phyloP scores from a whole-genome alignment of 768 basidiomycete genomes.

The Nidularia pulvinata region DNA sequence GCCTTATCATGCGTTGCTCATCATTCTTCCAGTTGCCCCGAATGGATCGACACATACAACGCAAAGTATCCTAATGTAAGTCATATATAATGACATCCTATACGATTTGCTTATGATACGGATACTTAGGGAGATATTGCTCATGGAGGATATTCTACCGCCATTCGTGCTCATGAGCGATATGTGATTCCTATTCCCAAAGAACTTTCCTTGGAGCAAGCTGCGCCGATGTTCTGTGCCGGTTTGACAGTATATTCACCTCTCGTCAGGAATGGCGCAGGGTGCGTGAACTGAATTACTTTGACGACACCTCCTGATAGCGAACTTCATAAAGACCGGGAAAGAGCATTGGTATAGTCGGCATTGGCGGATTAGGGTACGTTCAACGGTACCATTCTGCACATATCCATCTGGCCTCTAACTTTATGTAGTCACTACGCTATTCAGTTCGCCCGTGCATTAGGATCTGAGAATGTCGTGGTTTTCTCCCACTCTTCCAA shows the following conservation, averaged over 20 bases:
- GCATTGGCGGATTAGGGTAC: slow-evolving; percentile 60
- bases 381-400: not conserved
- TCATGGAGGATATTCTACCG: slow-evolving; percentile 48
- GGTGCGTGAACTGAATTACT: too few relatives aligned
- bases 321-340: too few relatives aligned
- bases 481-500: slow-evolving; percentile 54
- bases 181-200: slow-evolving; percentile 65
- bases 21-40: too few relatives aligned
- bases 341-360: slow-evolving; percentile 65
- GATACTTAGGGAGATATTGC: slow-evolving; percentile 30
- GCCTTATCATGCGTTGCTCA: too few relatives aligned
- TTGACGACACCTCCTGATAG: too few relatives aligned
- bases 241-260: slow-evolving; percentile 69
- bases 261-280: slow-evolving; percentile 46
- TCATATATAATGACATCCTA: not conserved
- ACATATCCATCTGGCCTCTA: not conserved
- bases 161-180: slow-evolving; percentile 42
- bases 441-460: slow-evolving; percentile 36
- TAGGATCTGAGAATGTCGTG: slow-evolving; percentile 53
- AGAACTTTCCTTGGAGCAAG: slow-evolving; percentile 44
- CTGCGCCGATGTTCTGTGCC: slow-evolving; percentile 66
- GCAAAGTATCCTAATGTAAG: slow-evolving; percentile 32
- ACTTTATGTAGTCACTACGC: slow-evolving; percentile 22
- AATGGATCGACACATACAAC: slow-evolving; percentile 40
- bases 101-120: not conserved